A percentile compares a stretch with the other conserved stretches of the same genome.
These are phyloP conservation scores for Syzygium syzygioides DNA, from an alignment of 441 rosid species.

Conservation along the genomic window DNA sequence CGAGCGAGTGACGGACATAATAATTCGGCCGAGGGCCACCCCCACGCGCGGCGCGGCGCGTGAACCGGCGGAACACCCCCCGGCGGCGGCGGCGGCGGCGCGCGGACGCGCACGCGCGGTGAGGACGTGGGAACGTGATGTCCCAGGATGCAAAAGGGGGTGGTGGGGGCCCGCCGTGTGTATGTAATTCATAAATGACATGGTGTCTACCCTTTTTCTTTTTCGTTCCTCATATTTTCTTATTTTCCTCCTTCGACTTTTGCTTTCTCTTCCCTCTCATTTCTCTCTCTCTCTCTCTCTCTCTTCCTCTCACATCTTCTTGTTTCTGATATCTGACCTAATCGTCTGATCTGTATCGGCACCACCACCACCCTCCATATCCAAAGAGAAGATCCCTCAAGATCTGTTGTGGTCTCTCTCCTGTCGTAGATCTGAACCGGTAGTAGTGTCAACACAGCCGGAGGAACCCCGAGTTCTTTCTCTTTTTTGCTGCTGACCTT, in stretches of 20 bases:
- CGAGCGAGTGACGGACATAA: conserved; percentile 35
- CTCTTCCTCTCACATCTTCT: not conserved
- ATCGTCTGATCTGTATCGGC: conserved; percentile 18
- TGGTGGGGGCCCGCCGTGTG: conserved; percentile 17
- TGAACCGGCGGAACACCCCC: not conserved
- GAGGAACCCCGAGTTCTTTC: not conserved
- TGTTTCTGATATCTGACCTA: conserved; percentile 26
- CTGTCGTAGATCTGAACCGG: not conserved
- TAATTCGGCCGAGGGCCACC: conserved; percentile 5
- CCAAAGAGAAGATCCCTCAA: conserved; percentile 10
- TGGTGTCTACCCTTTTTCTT: conserved; percentile 2
- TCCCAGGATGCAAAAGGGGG: conserved; percentile 3
- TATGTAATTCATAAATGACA: conserved; percentile 39
- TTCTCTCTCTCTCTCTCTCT: conserved; percentile 10
- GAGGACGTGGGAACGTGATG: conserved; percentile 2
- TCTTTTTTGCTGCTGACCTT: conserved; percentile 1
- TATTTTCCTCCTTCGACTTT: conserved; percentile 14
- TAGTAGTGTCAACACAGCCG: not conserved
- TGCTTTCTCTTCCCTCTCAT: conserved; percentile 39
- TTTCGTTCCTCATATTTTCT: not conserved
- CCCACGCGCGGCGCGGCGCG: conserved; percentile 21
- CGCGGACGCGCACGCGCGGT: not conserved
- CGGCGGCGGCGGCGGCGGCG: not conserved
- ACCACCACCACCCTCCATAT: conserved; percentile 1
- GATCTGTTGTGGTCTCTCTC: conserved; percentile 5